These are phyloP conservation scores for Umbilicaria muhlenbergii DNA, from an alignment of 495 filamentous ascomycete genomes.

Conservation along the genomic window DNA sequence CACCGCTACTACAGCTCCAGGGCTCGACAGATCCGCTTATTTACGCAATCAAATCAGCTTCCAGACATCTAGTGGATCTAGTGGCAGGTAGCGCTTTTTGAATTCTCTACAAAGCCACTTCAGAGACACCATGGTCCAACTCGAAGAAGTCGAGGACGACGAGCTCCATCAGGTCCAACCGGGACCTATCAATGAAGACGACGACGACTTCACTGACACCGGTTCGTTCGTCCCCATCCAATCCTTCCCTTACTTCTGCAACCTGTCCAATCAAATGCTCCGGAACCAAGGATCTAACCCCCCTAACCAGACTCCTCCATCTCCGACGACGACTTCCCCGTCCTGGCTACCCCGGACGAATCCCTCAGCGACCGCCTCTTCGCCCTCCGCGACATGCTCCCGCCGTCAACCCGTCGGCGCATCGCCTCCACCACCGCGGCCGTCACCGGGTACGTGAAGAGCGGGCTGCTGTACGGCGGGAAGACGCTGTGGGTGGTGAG, in stretches of 20 bases:
- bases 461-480: conserved; percentile 50
- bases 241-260: conserved; percentile 2
- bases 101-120: neutral
- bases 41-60: too few species aligned
- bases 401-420: conserved; percentile 61
- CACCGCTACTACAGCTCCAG: too few species aligned
- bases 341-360: conserved; percentile 17
- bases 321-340: conserved; percentile 38
- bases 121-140: conserved; percentile 73
- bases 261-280: neutral
- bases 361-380: conserved; percentile 25
- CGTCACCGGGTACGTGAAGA: conserved; percentile 41
- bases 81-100: neutral
- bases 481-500: conserved; percentile 77
- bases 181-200: conserved; percentile 56
- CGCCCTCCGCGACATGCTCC: conserved; percentile 84
- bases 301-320: conserved; percentile 43
- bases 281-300: too few species aligned
- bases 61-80: neutral
- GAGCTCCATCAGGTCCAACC: conserved; percentile 68
- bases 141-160: conserved; percentile 90
- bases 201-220: conserved; percentile 75
- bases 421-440: conserved; percentile 42
- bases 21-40: too few species aligned
- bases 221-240: conserved; percentile 36